Conservation (phyloP, 768 basidiomycete species). For the Pisolithus albus region DNA sequence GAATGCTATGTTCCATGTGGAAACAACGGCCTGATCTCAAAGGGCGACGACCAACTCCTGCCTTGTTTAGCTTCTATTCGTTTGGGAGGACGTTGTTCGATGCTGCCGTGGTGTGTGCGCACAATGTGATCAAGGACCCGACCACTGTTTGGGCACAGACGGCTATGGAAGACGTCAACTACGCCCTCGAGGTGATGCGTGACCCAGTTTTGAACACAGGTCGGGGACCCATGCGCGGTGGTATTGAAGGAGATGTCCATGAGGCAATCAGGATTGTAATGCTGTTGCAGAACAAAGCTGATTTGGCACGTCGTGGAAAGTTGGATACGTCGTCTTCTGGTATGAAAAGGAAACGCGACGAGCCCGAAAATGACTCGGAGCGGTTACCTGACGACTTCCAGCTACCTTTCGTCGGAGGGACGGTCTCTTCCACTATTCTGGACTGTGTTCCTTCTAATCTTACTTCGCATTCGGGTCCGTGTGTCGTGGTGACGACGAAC, state of each 20-base stretch:
- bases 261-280: constrained; percentile 37
- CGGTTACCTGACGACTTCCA: constrained; percentile 30
- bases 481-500: not conserved
- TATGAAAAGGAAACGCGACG: constrained; percentile 39
- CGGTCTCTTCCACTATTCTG: constrained; percentile 19
- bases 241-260: constrained; percentile 26
- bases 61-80: constrained; percentile 50
- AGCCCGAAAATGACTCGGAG: constrained; percentile 31
- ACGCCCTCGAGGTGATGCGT: constrained; percentile 39
- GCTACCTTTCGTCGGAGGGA: constrained; percentile 36
- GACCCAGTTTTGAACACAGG: constrained; percentile 29
- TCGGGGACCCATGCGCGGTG: constrained; percentile 26
- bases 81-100: constrained; percentile 59
- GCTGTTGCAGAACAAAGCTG: constrained; percentile 35
- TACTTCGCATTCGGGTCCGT: not conserved
- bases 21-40: constrained; percentile 29
- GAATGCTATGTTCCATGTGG: constrained; percentile 36
- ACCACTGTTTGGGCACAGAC: constrained; percentile 38
- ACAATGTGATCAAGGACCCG: constrained; percentile 52
- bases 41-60: constrained; percentile 32
- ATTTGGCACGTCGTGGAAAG: constrained; percentile 20
- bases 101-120: constrained; percentile 57
- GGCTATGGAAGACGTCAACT: constrained; percentile 41
- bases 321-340: constrained; percentile 19
- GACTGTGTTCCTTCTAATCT: not conserved